Percentiles rank a stretch among this genome's conserved stretches.
Evolutionary conservation across 2,329 filamentous ascomycete species (phyloP).

Genomic region (Canariomyces notabilis): DNA sequence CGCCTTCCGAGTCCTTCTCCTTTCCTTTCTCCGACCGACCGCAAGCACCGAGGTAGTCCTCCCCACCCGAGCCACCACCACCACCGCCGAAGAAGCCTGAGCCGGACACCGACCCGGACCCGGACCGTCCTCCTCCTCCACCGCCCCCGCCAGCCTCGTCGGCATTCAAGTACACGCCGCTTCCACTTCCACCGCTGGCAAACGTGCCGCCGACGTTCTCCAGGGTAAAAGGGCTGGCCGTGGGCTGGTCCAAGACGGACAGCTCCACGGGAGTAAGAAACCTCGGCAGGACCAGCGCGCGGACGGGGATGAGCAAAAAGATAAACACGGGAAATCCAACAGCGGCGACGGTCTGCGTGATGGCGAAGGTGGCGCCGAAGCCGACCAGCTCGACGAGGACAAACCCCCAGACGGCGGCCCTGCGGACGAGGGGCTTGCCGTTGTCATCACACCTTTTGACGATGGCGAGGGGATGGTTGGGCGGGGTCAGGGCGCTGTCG

Average conservation of each 20-base stretch:
- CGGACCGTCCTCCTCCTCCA: constrained; percentile 5
- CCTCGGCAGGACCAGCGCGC: constrained; percentile 58
- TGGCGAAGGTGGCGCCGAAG: constrained; percentile 74
- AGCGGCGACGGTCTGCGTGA: constrained; percentile 74
- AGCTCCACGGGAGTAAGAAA: constrained; percentile 59
- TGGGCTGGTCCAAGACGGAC: constrained; percentile 62
- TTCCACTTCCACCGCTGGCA: constrained; percentile 29
- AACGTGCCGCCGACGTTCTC: constrained; percentile 65
- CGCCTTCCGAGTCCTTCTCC: constrained; percentile 4
- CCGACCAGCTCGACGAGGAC: constrained; percentile 63
- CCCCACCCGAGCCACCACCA: neutral
- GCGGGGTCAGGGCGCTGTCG: constrained; percentile 58
- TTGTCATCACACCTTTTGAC: no score
- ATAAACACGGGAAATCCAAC: constrained; percentile 77
- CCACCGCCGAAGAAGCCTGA: neutral
- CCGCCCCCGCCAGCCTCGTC: constrained; percentile 4
- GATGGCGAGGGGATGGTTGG: constrained; percentile 58
- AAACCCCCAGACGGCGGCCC: constrained; percentile 64
- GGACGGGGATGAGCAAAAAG: constrained; percentile 60
- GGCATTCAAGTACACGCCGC: constrained; percentile 7
- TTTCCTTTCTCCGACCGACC: neutral
- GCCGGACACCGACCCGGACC: neutral
- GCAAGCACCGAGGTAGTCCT: neutral
- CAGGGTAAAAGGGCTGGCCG: constrained; percentile 71
- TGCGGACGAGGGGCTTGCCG: no score